Conservation (phyloP, 2,329 filamentous ascomycete genomes). For the Scedosporium apiospermum region DNA sequence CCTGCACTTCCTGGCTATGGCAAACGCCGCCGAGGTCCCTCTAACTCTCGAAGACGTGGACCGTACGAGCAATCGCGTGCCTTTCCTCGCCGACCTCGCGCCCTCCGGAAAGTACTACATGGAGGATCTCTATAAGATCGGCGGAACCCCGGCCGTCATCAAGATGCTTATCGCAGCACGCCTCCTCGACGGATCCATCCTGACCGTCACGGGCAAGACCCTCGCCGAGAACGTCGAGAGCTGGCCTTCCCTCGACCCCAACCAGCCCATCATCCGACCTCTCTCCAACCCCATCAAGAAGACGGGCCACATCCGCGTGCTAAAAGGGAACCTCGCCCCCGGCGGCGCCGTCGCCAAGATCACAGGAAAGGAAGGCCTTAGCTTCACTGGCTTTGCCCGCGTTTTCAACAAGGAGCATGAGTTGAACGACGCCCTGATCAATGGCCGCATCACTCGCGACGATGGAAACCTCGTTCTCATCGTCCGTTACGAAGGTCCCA, state of each 20-base stretch:
- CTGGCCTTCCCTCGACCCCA: constrained; percentile 67
- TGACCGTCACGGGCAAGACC: constrained; percentile 77
- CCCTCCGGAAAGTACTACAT: constrained; percentile 80
- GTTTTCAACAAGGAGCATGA: constrained; percentile 82
- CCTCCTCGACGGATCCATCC: constrained; percentile 67
- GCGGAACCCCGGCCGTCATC: constrained; percentile 76
- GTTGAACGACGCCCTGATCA: constrained; percentile 68
- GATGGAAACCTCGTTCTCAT: constrained; percentile 78
- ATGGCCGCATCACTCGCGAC: constrained; percentile 41
- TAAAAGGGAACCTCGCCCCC: constrained; percentile 80
- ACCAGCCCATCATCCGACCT: constrained; percentile 74
- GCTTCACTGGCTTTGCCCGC: constrained; percentile 69
- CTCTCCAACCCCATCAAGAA: constrained; percentile 65
- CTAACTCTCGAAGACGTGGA: constrained; percentile 77
- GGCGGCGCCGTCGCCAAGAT: constrained; percentile 91
- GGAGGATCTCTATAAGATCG: constrained; percentile 78
- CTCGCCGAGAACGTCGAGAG: constrained; percentile 70
- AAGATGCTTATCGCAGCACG: constrained; percentile 72
- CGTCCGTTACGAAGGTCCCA: constrained; percentile 88
- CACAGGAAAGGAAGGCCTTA: constrained; percentile 84
- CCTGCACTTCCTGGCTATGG: constrained; percentile 84
- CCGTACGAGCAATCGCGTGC: constrained; percentile 70
- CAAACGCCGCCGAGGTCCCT: constrained; percentile 68
- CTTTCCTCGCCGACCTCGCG: constrained; percentile 77
- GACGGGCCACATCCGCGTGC: constrained; percentile 80